Conservation (phyloP, 73 alveolate species). For the Vitrella brassicaformis region DNA sequence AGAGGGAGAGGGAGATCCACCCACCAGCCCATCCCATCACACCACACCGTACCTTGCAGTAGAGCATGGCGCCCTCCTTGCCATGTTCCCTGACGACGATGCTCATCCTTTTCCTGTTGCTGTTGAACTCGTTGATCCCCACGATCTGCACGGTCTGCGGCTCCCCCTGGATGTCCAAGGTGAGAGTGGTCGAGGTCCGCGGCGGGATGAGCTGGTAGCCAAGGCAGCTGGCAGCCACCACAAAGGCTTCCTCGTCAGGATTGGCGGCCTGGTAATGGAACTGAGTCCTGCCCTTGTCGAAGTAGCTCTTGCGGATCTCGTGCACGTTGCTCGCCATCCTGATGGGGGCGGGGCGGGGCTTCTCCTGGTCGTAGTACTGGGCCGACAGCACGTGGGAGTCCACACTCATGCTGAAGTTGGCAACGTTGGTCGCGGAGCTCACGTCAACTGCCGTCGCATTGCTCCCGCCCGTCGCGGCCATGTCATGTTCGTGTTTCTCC, state of each 20-base stretch:
- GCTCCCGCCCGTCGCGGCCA: no score
- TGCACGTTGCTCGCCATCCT: no score
- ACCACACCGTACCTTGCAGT: neutral
- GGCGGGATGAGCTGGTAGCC: constrained; percentile 5
- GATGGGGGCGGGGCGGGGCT: no score
- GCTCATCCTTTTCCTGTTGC: neutral
- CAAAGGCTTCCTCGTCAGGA: constrained; percentile 37
- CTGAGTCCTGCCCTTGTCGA: no score
- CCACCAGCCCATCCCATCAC: neutral
- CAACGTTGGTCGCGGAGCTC: no score
- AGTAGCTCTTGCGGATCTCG: no score
- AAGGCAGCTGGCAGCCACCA: constrained; percentile 18
- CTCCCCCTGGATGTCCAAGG: neutral
- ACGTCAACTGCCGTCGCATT: no score
- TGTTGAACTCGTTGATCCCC: neutral
- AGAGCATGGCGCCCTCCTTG: neutral
- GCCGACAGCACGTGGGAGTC: no score
- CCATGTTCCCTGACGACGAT: neutral
- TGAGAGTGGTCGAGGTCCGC: neutral
- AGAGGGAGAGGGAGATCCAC: neutral
- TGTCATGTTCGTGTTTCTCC: no score
- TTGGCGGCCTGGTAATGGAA: constrained; percentile 10
- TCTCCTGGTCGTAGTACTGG: no score
- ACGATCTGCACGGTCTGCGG: neutral
- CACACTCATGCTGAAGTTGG: no score